Percentiles rank a stretch among this genome's conserved stretches.
Evolutionary conservation across 192 early-diverging fungal genomes (phyloP).

Genomic region (Thoreauomyces humboldtii): DNA sequence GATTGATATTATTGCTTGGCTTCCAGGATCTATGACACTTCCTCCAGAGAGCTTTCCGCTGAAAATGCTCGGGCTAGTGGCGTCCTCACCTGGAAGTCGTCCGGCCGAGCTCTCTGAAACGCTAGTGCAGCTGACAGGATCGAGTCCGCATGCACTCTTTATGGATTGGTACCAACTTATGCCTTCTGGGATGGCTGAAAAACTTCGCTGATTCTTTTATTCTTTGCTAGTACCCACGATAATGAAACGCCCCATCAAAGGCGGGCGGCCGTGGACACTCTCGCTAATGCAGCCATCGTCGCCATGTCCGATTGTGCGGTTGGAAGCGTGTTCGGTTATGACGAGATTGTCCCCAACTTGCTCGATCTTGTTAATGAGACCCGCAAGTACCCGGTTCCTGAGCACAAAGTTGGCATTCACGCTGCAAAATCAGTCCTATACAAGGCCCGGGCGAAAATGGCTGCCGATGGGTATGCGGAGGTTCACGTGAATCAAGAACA

Average conservation of each 20-base stretch:
- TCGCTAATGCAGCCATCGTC: conserved; percentile 88
- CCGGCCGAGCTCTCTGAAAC: background rate
- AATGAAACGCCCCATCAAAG: conserved; percentile 96
- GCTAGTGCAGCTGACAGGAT: conserved; percentile 73
- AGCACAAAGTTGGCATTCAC: conserved; percentile 56
- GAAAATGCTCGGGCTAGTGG: conserved; percentile 50
- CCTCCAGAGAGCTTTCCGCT: conserved; percentile 56
- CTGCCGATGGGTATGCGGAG: conserved; percentile 79
- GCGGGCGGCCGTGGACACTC: conserved; percentile 81
- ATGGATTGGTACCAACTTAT: conserved; percentile 73
- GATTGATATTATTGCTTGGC: background rate
- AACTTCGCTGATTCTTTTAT: background rate
- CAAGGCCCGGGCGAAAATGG: conserved; percentile 77
- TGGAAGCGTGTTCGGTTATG: conserved; percentile 97
- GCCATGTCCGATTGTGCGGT: conserved; percentile 87
- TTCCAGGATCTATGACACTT: conserved; percentile 55
- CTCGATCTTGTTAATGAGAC: conserved; percentile 88
- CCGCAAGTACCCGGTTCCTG: conserved; percentile 69
- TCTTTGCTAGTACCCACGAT: conserved; percentile 79
- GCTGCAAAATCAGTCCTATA: conserved; percentile 72
- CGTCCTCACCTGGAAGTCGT: conserved; percentile 23
- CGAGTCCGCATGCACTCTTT: conserved; percentile 88
- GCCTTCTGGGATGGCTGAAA: background rate
- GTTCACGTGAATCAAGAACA: conserved; percentile 96
- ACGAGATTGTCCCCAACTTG: conserved; percentile 85